phyloP scores from a whole-genome alignment of 2,329 filamentous ascomycete species.

The Verticillium nonalfalfae region DNA sequence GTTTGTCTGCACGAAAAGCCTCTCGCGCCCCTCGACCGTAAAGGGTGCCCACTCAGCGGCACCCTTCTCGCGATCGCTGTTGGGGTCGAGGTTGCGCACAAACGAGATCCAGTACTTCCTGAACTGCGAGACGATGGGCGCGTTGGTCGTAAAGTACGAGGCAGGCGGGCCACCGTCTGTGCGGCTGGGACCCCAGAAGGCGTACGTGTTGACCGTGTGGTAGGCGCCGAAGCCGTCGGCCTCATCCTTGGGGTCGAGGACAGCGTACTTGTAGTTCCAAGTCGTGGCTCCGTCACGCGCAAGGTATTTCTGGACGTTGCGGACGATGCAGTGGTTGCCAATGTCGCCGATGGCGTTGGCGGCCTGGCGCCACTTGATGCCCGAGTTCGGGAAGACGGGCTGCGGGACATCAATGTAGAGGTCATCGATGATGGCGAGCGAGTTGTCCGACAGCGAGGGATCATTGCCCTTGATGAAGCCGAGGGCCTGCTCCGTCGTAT shows the following conservation, averaged over 20 bases:
- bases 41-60: slow-evolving; percentile 47
- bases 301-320: slow-evolving; percentile 22
- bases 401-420: slow-evolving; percentile 28
- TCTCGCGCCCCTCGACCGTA: slow-evolving; percentile 18
- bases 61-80: slow-evolving; percentile 36
- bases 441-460: slow-evolving; percentile 21
- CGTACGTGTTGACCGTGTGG: slow-evolving; percentile 60
- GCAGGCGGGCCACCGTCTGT: slow-evolving; percentile 38
- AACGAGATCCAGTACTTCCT: slow-evolving; percentile 73
- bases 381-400: slow-evolving; percentile 20
- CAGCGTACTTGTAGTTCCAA: slow-evolving; percentile 68
- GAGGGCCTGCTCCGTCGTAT: slow-evolving; percentile 24
- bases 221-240: slow-evolving; percentile 54
- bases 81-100: slow-evolving; percentile 60
- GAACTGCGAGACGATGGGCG: slow-evolving; percentile 49
- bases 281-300: slow-evolving; percentile 24
- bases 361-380: slow-evolving; percentile 29
- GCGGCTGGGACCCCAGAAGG: slow-evolving; percentile 61
- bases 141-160: slow-evolving; percentile 53
- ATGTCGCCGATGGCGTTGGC: slow-evolving; percentile 27
- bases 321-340: slow-evolving; percentile 27
- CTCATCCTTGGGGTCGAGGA: slow-evolving; percentile 50
- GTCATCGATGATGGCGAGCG: slow-evolving; percentile 22
- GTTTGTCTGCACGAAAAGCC: slow-evolving; percentile 36
- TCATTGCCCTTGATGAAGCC: slow-evolving; percentile 25